Evolutionary conservation across 495 filamentous ascomycete species (phyloP).

Genomic region (Letharia lupina): DNA sequence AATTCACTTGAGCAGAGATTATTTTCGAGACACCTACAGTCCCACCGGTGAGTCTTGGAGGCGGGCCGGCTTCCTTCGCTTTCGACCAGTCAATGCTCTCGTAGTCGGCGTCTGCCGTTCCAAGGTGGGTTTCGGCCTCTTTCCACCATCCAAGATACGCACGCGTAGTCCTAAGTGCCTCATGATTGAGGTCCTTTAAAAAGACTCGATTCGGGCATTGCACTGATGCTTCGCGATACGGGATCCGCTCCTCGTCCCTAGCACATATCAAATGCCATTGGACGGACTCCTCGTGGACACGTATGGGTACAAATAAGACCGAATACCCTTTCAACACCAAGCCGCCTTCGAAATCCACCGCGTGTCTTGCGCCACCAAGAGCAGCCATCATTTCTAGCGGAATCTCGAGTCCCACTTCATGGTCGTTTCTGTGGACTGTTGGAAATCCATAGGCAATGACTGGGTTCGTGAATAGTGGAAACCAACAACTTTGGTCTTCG

Average conservation of each 20-base stretch:
- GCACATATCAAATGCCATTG: constrained; percentile 26
- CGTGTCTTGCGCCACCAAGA: constrained; percentile 23
- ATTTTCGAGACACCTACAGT: constrained; percentile 22
- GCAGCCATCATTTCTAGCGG: constrained; percentile 22
- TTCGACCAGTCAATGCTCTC: constrained; percentile 25
- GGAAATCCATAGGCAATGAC: constrained; percentile 25
- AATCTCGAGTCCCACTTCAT: constrained; percentile 23
- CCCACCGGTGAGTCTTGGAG: constrained; percentile 15
- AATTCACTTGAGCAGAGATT: constrained; percentile 14
- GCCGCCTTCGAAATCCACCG: constrained; percentile 22
- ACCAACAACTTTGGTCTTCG: constrained; percentile 22
- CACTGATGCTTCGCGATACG: constrained; percentile 15
- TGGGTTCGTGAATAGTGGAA: constrained; percentile 24
- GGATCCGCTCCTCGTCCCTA: constrained; percentile 9
- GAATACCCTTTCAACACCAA: constrained; percentile 28
- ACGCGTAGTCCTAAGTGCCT: constrained; percentile 15
- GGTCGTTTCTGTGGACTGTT: constrained; percentile 13
- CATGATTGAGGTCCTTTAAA: constrained; percentile 14
- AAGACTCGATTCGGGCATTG: constrained; percentile 7
- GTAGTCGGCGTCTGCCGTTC: constrained; percentile 13
- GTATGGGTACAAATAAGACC: constrained; percentile 23
- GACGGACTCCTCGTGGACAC: constrained; percentile 13
- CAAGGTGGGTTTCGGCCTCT: constrained; percentile 12
- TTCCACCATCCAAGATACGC: constrained; percentile 27
- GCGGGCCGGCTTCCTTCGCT: constrained; percentile 10